These are phyloP conservation scores for Aspergillus avenaceus DNA, from an alignment of 495 filamentous ascomycete species.

Conservation along the genomic window DNA sequence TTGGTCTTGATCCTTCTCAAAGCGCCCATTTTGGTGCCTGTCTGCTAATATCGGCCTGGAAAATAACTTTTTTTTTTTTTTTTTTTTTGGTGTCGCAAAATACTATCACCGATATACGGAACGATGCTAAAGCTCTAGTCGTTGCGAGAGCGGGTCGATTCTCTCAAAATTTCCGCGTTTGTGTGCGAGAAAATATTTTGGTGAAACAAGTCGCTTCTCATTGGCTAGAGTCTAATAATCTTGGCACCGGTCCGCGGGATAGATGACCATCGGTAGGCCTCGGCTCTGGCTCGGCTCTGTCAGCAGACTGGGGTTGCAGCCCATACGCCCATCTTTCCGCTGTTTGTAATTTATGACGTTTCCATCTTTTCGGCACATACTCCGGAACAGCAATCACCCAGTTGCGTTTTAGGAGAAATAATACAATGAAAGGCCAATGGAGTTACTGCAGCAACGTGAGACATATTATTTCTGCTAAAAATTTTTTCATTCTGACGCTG, in stretches of 20 bases:
- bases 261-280: slow-evolving; percentile 52
- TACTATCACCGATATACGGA: slow-evolving; percentile 44
- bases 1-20: slow-evolving; percentile 55
- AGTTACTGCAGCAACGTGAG: background rate
- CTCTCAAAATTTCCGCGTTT: slow-evolving; percentile 29
- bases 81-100: slow-evolving; percentile 20
- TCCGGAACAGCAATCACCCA: slow-evolving; percentile 19
- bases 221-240: slow-evolving; percentile 29
- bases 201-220: slow-evolving; percentile 27
- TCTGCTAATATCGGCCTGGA: slow-evolving; percentile 17
- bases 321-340: slow-evolving; percentile 16
- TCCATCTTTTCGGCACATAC: slow-evolving; percentile 27
- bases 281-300: slow-evolving; percentile 34
- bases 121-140: slow-evolving; percentile 21
- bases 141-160: slow-evolving; percentile 28
- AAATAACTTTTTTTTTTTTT: background rate
- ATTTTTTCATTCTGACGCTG: background rate
- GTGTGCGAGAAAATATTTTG: slow-evolving; percentile 20
- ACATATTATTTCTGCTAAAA: background rate
- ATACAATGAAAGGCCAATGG: slow-evolving; percentile 2
- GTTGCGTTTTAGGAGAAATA: slow-evolving; percentile 17
- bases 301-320: slow-evolving; percentile 15
- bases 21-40: slow-evolving; percentile 46
- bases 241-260: slow-evolving; percentile 48
- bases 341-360: slow-evolving; percentile 42